Percentiles rank a stretch among this genome's conserved stretches.
These are phyloP conservation scores for Aegilops longissima DNA, from an alignment of 176 grass and related monocot genomes.

Conservation along the genomic window DNA sequence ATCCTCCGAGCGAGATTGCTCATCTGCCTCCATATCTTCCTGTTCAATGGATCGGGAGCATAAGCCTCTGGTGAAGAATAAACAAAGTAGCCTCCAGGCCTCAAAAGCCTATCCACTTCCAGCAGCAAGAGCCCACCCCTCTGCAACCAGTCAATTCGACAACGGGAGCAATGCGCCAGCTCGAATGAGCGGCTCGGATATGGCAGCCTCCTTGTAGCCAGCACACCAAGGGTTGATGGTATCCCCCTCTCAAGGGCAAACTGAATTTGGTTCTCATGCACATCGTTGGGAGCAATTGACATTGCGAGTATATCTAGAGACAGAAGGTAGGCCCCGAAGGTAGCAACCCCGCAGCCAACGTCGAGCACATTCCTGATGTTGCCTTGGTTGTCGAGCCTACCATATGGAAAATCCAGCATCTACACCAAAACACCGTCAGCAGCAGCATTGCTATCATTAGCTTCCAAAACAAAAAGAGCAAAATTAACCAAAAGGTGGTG, in stretches of 20 bases:
- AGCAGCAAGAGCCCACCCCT: constrained; percentile 77
- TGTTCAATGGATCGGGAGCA: constrained; percentile 57
- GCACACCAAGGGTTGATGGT: constrained; percentile 58
- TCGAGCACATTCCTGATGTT: constrained; percentile 73
- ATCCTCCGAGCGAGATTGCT: constrained; percentile 59
- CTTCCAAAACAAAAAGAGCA: background rate
- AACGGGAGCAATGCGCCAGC: constrained; percentile 70
- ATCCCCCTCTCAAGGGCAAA: constrained; percentile 81
- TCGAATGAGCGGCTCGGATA: constrained; percentile 73
- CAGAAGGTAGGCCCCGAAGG: constrained; percentile 76
- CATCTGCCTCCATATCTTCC: constrained; percentile 65
- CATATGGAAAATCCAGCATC: constrained; percentile 65
- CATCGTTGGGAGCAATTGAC: constrained; percentile 77
- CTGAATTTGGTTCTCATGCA: constrained; percentile 87
- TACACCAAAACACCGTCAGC: background rate
- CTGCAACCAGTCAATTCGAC: constrained; percentile 72
- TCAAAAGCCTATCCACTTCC: constrained; percentile 68
- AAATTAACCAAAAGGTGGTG: background rate
- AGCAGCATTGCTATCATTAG: constrained; percentile 1
- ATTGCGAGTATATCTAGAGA: constrained; percentile 47
- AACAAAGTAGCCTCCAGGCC: constrained; percentile 74
- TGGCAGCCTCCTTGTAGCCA: constrained; percentile 70
- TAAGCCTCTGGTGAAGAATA: constrained; percentile 79
- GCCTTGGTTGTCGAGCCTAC: constrained; percentile 57
- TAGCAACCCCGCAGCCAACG: constrained; percentile 72